These are phyloP conservation scores for Graphium sp. DNA, from an alignment of 2,329 filamentous ascomycete genomes.

Conservation along the genomic window DNA sequence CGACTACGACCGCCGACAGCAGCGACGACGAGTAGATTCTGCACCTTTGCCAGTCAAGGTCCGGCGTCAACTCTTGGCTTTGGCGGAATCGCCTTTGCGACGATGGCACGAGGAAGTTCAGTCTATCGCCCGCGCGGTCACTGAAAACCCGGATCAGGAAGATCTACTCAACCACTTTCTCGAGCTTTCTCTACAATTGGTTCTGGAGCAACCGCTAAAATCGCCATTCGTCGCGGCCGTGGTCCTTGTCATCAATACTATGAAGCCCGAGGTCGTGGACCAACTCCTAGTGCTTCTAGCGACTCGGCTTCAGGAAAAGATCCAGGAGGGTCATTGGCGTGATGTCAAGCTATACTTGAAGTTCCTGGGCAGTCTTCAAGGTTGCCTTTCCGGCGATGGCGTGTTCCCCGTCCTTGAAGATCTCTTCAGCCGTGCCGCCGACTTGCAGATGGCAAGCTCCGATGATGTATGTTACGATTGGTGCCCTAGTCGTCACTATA, in stretches of 20 bases:
- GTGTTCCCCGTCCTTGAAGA: constrained; percentile 75
- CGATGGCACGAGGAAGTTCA: constrained; percentile 65
- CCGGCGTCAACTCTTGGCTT: constrained; percentile 60
- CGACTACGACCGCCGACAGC: constrained; percentile 56
- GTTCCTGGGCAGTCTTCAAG: constrained; percentile 75
- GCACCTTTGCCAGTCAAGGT: constrained; percentile 52
- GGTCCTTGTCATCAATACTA: constrained; percentile 60
- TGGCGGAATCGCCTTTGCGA: constrained; percentile 69
- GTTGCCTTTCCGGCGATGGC: constrained; percentile 66
- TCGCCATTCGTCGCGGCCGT: constrained; percentile 87
- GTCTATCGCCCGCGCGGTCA: constrained; percentile 57
- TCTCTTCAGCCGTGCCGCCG: constrained; percentile 80
- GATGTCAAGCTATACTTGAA: constrained; percentile 82
- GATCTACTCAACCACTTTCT: constrained; percentile 59
- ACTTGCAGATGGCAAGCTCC: constrained; percentile 80
- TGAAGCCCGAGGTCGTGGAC: constrained; percentile 57
- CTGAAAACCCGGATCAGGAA: constrained; percentile 74
- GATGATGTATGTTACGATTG: constrained; percentile 55
- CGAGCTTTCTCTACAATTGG: constrained; percentile 57
- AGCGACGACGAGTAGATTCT: constrained; percentile 58
- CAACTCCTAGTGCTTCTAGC: constrained; percentile 51
- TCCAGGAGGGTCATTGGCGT: constrained; percentile 67
- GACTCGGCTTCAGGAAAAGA: constrained; percentile 44
- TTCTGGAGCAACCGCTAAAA: constrained; percentile 87
- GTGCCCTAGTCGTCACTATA: too few species aligned